Base-by-base conservation (phyloP, 345 rosid species). In the Nasturtium officinale region DNA sequence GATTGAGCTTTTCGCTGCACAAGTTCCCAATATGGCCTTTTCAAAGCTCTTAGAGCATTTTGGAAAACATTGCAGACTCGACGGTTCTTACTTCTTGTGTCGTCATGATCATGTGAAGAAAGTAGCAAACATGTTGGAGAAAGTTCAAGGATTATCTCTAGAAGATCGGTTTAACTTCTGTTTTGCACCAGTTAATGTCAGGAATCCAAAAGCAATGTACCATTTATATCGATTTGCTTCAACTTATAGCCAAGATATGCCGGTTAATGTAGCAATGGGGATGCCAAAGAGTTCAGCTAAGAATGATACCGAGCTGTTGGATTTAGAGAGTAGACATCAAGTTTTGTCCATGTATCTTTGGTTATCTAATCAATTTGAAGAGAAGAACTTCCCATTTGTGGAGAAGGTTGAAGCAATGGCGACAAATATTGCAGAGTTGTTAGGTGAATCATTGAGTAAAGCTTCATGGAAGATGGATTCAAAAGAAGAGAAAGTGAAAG, bases 41-140 rank as follows among this genome's bases (percentile, higher is more conserved):
- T 42, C 83, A 18, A 73, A 86, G 65, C 84, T 94, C 61, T 89
- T 94, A 16, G 92, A 87, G 28, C 88, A 85, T 76, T 94, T 94
- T 54, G 80, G 87, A 26, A 91, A 88, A 74, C 90, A 79, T 29
- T 91, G 97, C 72, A 92, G 85, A 69, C 83, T 94, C 18, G 97
- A 94, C 66, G 91, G 97, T 7, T 85, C 88, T 13, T 94, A 87
- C 84, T 94, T 89, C 82, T 76, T 94, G 82, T 89, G 97, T 53
- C 80, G 78, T 16, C 98, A 91, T 53, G 89, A 83, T 76, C 86
- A 89, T 69, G 87, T 94, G 52, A 94, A 91, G 84, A 94, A 89
- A 84, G 94, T 94, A 7, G 98, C 97, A 35, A 91, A 91, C 76
- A 86, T 90, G 98, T 79, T 94, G 84, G 96, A 94, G 86, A 94